Evolutionary conservation across 2,329 filamentous ascomycete genomes (phyloP).

Genomic region (Tricladium varicosporioides): DNA sequence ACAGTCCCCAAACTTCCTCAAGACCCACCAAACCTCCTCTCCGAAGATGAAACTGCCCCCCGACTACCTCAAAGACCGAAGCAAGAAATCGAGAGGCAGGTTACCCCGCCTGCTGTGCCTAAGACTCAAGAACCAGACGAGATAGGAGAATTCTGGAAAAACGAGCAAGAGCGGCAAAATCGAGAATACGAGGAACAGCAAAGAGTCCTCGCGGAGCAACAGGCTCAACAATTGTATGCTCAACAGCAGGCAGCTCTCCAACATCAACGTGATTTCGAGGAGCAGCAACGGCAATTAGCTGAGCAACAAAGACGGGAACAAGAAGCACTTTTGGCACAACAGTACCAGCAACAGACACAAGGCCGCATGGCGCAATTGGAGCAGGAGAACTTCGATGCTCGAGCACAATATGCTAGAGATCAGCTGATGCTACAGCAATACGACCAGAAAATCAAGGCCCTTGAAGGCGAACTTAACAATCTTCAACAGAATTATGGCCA

Average conservation of each 20-base stretch:
- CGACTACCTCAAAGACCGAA: constrained; percentile 79
- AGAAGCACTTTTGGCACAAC: constrained; percentile 83
- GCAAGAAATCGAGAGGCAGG: constrained; percentile 66
- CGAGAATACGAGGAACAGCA: constrained; percentile 95
- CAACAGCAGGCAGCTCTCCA: constrained; percentile 82
- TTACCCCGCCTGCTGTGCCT: constrained; percentile 66
- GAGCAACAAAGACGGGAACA: constrained; percentile 91
- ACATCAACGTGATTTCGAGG: constrained; percentile 92
- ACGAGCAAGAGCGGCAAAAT: constrained; percentile 85
- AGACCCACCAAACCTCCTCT: constrained; percentile 85
- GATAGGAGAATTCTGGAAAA: constrained; percentile 98
- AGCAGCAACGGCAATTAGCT: constrained; percentile 81
- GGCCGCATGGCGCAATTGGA: constrained; percentile 94
- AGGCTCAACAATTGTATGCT: constrained; percentile 74
- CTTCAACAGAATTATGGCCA: constrained; percentile 80
- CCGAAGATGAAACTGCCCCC: constrained; percentile 80
- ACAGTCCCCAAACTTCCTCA: constrained; percentile 94
- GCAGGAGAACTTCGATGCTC: constrained; percentile 88
- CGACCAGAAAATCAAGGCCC: constrained; percentile 86
- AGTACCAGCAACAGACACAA: constrained; percentile 91
- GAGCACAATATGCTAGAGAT: constrained; percentile 94
- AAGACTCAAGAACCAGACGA: constrained; percentile 83
- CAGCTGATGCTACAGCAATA: constrained; percentile 97
- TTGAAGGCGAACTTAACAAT: constrained; percentile 83
- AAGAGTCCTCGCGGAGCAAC: constrained; percentile 80